Evolutionary conservation across 352 stramenopile species (phyloP).

Genomic region (Phytophthora hibernalis): DNA sequence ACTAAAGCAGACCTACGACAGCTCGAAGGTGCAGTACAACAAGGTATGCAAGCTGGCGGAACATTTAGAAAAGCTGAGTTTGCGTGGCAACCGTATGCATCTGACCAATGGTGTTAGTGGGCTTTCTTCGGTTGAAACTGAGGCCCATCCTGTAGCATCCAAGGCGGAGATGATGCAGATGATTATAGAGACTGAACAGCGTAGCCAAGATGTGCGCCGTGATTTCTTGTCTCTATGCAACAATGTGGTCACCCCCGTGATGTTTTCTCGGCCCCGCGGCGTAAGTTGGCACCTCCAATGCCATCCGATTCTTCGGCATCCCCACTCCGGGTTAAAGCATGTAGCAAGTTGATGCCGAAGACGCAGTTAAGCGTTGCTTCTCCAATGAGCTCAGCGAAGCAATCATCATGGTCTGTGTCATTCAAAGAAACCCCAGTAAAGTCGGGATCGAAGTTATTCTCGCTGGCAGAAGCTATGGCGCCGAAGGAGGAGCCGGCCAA

Average conservation of each 20-base stretch:
- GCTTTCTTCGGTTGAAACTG: conserved; percentile 23
- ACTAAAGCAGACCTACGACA: conserved; percentile 80
- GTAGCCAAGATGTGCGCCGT: conserved; percentile 53
- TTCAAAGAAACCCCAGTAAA: conserved; percentile 68
- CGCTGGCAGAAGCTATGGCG: conserved; percentile 64
- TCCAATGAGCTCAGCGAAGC: conserved; percentile 60
- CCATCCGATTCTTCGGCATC: conserved; percentile 41
- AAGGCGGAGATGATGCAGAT: conserved; percentile 60
- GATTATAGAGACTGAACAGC: conserved; percentile 52
- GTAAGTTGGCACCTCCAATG: conserved; percentile 39
- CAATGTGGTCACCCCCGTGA: conserved; percentile 66
- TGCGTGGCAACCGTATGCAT: conserved; percentile 40
- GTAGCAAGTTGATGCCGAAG: conserved; percentile 76
- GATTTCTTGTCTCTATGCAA: conserved; percentile 70
- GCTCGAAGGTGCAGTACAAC: conserved; percentile 81
- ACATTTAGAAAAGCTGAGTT: conserved; percentile 57
- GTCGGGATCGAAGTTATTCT: conserved; percentile 64
- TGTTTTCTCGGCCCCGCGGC: conserved; percentile 52
- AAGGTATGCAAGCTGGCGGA: conserved; percentile 59
- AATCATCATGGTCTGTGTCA: conserved; percentile 48
- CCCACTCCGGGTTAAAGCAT: conserved; percentile 51
- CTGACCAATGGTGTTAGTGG: conserved; percentile 32
- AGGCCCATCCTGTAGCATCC: conserved; percentile 29
- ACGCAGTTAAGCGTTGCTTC: conserved; percentile 74
- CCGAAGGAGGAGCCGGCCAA: conserved; percentile 60